Conservation (phyloP, 257 asterid genomes). For the Linaria vulgaris region DNA sequence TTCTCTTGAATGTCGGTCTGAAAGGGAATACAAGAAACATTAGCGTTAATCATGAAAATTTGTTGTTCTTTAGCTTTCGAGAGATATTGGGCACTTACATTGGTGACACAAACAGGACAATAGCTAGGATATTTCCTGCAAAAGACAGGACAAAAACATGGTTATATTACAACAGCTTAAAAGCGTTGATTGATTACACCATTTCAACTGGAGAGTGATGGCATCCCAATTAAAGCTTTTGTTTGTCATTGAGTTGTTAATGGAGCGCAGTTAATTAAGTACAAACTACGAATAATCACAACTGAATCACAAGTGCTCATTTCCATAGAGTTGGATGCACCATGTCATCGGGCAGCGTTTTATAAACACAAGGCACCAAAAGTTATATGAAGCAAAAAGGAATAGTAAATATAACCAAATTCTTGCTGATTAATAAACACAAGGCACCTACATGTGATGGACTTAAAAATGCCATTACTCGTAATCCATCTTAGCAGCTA, state of each 20-base stretch:
- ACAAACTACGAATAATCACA: too few relatives aligned
- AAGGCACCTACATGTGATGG: too few relatives aligned
- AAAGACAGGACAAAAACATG: background rate
- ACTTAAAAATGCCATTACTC: too few relatives aligned
- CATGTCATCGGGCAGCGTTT: too few relatives aligned
- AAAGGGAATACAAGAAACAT: background rate
- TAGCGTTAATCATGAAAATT: background rate
- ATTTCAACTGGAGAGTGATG: background rate
- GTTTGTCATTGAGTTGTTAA: too few relatives aligned
- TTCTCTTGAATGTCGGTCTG: conserved; percentile 86
- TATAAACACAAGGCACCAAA: background rate
- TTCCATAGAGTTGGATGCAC: too few relatives aligned
- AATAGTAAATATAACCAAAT: background rate
- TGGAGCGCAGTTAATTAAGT: too few relatives aligned
- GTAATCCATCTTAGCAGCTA: background rate
- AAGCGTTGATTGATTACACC: background rate
- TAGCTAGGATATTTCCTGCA: conserved; percentile 81
- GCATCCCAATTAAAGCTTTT: background rate
- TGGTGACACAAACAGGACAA: conserved; percentile 78
- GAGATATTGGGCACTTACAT: conserved; percentile 52
- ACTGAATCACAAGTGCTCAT: too few relatives aligned
- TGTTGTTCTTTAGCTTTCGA: too few relatives aligned
- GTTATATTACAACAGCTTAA: conserved; percentile 19
- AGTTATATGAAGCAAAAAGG: background rate
- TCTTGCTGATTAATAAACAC: background rate